These are phyloP conservation scores for Xylariaceae sp. DNA, from an alignment of 2,329 filamentous ascomycete species.

Conservation along the genomic window DNA sequence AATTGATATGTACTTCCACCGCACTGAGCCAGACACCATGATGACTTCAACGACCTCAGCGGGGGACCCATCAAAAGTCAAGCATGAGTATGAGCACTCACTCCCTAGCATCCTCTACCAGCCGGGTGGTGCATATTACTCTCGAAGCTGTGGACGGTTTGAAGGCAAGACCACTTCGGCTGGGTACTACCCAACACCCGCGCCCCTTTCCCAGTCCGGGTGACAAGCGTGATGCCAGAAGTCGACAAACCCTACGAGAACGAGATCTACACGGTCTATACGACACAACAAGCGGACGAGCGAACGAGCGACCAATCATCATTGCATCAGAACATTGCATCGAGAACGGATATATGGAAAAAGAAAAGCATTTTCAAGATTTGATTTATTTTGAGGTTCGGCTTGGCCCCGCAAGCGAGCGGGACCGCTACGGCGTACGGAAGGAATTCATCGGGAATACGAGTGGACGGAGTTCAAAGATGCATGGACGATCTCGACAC, in stretches of 20 bases:
- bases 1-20: slow-evolving; percentile 48
- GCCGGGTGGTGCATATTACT: slow-evolving; percentile 37
- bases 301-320: slow-evolving; percentile 7
- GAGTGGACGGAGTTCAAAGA: slow-evolving; percentile 17
- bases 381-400: slow-evolving; percentile 15
- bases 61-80: slow-evolving; percentile 40
- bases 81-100: slow-evolving; percentile 45
- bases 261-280: slow-evolving; percentile 13
- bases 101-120: slow-evolving; percentile 49
- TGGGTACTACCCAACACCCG: slow-evolving; percentile 53
- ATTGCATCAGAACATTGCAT: slow-evolving; percentile 20
- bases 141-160: slow-evolving; percentile 45
- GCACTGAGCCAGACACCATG: slow-evolving; percentile 29
- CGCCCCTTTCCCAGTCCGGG: slow-evolving; percentile 47
- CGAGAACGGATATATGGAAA: slow-evolving; percentile 18
- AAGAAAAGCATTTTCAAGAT: slow-evolving; percentile 28
- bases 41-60: slow-evolving; percentile 30
- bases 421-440: slow-evolving; percentile 27
- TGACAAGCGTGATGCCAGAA: slow-evolving; percentile 15
- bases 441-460: slow-evolving; percentile 18
- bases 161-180: slow-evolving; percentile 50
- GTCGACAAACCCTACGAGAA: slow-evolving; percentile 7
- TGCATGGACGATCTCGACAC: slow-evolving; percentile 17
- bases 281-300: slow-evolving; percentile 14
- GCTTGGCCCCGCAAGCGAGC: slow-evolving; percentile 14